phyloP scores from a whole-genome alignment of 1,284 basidiomycete species.

The Pseudozyma pruni region DNA sequence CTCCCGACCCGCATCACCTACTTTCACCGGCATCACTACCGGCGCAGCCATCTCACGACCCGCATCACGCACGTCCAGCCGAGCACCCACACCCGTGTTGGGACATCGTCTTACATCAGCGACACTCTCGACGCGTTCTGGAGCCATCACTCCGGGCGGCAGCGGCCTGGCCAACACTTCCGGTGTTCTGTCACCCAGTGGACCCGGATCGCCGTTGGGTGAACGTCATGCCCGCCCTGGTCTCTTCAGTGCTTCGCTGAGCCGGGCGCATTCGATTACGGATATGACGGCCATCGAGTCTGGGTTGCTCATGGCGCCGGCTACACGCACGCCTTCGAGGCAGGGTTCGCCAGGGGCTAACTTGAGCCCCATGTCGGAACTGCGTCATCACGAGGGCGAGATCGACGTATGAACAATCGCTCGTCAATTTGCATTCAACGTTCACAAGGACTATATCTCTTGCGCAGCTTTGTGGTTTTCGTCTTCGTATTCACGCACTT shows the following conservation, averaged over 20 bases:
- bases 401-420: constrained; percentile 8
- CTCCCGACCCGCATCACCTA: constrained; percentile 43
- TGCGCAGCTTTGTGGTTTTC: constrained; percentile 2
- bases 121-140: constrained; percentile 28
- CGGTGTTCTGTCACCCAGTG: constrained; percentile 21
- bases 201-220: constrained; percentile 37
- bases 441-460: not conserved
- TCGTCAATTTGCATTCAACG: not conserved
- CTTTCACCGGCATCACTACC: constrained; percentile 26
- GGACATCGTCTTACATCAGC: constrained; percentile 49
- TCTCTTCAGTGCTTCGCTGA: constrained; percentile 36
- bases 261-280: constrained; percentile 36
- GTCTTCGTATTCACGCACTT: not conserved
- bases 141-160: constrained; percentile 23
- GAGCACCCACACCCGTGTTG: constrained; percentile 45
- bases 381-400: constrained; percentile 12
- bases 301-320: constrained; percentile 19
- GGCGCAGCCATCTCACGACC: constrained; percentile 47
- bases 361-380: constrained; percentile 34
- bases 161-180: constrained; percentile 10
- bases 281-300: constrained; percentile 35
- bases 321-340: constrained; percentile 28
- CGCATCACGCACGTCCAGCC: constrained; percentile 43
- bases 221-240: constrained; percentile 27
- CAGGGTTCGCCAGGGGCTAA: constrained; percentile 39